phyloP scores from a whole-genome alignment of 2,329 filamentous ascomycete genomes.

The Colletotrichum sp. region DNA sequence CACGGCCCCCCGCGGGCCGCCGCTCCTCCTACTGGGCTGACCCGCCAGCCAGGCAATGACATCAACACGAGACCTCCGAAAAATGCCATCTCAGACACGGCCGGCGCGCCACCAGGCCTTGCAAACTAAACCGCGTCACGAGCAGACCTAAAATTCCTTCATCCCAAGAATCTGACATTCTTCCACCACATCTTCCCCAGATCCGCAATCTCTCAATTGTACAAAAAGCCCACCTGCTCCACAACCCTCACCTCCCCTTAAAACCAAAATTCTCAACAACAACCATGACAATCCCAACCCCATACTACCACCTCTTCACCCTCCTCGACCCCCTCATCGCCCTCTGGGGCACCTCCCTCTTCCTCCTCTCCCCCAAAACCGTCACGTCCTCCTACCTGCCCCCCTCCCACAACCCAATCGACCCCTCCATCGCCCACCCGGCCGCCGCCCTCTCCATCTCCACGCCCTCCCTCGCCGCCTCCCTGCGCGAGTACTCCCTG shows the following conservation, averaged over 20 bases:
- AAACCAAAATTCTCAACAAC: neutral
- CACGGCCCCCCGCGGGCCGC: neutral
- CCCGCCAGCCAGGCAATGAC: neutral
- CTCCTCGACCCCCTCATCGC: constrained; percentile 9
- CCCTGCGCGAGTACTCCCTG: neutral
- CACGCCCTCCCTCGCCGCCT: neutral
- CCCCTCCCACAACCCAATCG: neutral
- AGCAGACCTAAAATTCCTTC: neutral
- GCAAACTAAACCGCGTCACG: neutral
- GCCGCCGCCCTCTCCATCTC: neutral
- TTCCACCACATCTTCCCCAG: neutral
- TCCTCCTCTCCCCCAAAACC: neutral
- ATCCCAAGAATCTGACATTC: neutral
- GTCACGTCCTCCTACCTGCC: constrained; percentile 5
- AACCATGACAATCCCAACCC: neutral
- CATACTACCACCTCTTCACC: neutral
- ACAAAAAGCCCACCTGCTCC: neutral
- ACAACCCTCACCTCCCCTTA: neutral
- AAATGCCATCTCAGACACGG: neutral
- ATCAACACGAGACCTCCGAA: neutral
- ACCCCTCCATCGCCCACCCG: neutral
- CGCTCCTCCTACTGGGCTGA: neutral
- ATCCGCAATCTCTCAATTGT: neutral
- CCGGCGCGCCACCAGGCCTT: neutral
- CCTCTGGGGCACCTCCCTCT: constrained; percentile 5